Evolutionary conservation across 805 yeast genomes (phyloP), one percentile per base, ranked within the genome.

Genomic region (Wickerhamiella parazyma): DNA sequence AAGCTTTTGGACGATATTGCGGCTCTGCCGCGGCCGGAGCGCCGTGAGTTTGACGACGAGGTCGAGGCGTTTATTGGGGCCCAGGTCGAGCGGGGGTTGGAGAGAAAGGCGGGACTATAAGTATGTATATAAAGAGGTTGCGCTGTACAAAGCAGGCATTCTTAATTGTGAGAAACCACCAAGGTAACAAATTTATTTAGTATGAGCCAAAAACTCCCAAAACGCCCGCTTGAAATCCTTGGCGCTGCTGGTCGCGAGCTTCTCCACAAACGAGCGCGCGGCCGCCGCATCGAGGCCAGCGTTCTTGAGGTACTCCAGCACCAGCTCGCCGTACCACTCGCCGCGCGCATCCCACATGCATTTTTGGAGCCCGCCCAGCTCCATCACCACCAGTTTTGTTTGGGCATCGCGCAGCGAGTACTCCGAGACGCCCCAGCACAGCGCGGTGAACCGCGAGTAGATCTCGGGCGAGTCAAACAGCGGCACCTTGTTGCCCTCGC

Each of bases 331-430:
- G 45, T 50, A 54, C 36, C 44, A 38, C 24, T 60, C 64, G 10
- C 73, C 66, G 49, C 70, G 72, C 22, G 64, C 68, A 5, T 64
- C 66, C 49, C 67, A 78, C 48, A 82, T 66, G 2, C 80, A 69
- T 51, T 75, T 80, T 57, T 87, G 72, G 18, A 85, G 63, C 36
- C 74, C 66, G 1, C 91, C 75, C 11, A 83, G 66, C 55, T 89
- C 98, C 50, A 76, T 73, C 1, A 85, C 78, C 31, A 82, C 69
- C 47, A 78, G 69, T 54, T 89, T 71, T 51, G 72, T 74, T 57
- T 83, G 87, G 4, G 94, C 94, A 59, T 86, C 95, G 50, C 75
- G 74, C 39, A 77, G 64, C 55, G 79, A 74, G 53, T 79, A 77
- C 29, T 71, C 71, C n/a, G 94, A 84, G 38, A 85, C 65, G 58